Conservation (phyloP, 148 eudicot species). For the Fallopia convolvulus region DNA sequence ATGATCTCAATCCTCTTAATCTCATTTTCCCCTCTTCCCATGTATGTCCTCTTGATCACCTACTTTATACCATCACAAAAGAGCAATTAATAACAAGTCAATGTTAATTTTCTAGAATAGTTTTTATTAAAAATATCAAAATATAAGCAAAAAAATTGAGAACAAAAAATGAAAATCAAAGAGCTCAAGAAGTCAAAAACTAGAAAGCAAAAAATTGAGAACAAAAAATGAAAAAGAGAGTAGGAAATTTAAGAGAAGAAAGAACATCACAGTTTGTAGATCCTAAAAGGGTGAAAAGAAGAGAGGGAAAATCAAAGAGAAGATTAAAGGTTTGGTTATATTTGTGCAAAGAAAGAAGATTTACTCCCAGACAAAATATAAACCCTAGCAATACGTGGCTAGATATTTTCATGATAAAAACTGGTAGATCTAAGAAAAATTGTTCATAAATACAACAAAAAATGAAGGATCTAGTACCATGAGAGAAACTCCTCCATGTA, state of each 20-base stretch:
- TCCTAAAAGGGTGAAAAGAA: slow-evolving; percentile 10
- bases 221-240: neutral
- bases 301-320: neutral
- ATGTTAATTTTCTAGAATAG: no score
- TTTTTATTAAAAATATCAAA: no score
- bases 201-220: neutral
- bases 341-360: slow-evolving; percentile 4
- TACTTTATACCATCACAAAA: neutral
- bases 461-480: no score
- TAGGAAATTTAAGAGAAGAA: neutral
- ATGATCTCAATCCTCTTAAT: slow-evolving; percentile 28
- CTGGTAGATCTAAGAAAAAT: neutral
- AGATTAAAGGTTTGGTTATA: slow-evolving; percentile 2
- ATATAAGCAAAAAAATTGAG: no score
- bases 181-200: neutral
- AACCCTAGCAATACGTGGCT: neutral
- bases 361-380: neutral
- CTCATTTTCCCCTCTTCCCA: slow-evolving; percentile 26
- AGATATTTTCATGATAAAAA: neutral
- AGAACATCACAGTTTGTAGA: slow-evolving; percentile 10
- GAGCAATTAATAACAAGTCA: neutral
- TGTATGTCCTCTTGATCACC: slow-evolving; percentile 10
- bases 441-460: no score
- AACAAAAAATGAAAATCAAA: no score
- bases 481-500: neutral